A percentile compares a stretch with the other conserved stretches of the same genome.
Conservation (phyloP, 345 rosid species). For the Salix udensis region DNA sequence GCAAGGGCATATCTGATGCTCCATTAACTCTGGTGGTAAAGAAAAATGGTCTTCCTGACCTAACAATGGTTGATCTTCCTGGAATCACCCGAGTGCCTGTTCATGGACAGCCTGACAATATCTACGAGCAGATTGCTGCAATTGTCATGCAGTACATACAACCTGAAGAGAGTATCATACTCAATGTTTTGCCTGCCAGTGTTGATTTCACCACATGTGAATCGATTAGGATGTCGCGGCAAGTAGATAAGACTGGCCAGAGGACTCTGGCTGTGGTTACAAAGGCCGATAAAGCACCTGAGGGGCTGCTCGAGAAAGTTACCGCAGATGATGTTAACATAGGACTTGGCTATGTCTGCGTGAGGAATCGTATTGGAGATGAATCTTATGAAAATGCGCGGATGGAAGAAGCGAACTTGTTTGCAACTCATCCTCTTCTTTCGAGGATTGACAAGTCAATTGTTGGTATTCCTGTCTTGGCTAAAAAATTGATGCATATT, state of each 20-base stretch:
- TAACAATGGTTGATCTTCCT: constrained; percentile 57
- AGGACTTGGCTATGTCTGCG: constrained; percentile 49
- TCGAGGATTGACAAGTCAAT: constrained; percentile 32
- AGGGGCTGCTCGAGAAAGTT: constrained; percentile 47
- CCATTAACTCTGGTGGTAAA: constrained; percentile 41
- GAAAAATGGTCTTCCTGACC: constrained; percentile 42
- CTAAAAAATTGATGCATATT: constrained; percentile 31
- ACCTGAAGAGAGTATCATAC: constrained; percentile 42
- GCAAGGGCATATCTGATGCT: constrained; percentile 41
- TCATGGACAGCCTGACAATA: constrained; percentile 46
- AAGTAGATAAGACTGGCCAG: constrained; percentile 41
- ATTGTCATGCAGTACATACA: constrained; percentile 39
- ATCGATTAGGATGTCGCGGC: constrained; percentile 39
- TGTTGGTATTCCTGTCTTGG: constrained; percentile 39
- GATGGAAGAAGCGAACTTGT: constrained; percentile 22
- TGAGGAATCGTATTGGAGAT: constrained; percentile 41
- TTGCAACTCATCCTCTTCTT: constrained; percentile 20
- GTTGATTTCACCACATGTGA: constrained; percentile 46
- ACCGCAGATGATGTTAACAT: constrained; percentile 45
- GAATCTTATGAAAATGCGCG: constrained; percentile 39
- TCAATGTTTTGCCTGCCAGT: constrained; percentile 42
- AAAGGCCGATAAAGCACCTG: constrained; percentile 44
- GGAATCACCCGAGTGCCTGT: constrained; percentile 51
- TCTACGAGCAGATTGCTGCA: constrained; percentile 36
- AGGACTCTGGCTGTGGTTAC: constrained; percentile 57